Conservation (phyloP, 139 green algal species). For the Micractinium conductrix region DNA sequence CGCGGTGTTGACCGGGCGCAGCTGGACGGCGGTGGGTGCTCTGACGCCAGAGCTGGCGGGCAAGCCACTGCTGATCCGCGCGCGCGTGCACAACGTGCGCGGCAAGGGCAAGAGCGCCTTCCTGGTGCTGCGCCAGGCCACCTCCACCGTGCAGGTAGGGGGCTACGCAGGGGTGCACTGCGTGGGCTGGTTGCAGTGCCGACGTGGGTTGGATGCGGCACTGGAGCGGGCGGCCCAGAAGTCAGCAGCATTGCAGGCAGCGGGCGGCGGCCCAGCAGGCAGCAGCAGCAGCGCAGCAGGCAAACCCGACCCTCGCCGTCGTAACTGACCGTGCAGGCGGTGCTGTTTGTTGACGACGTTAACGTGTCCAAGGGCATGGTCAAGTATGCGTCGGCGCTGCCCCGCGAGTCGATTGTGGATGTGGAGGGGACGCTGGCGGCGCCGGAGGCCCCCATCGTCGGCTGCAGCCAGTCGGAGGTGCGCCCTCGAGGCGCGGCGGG, state of each 20-base stretch:
- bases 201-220: too few relatives aligned
- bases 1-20: conserved; percentile 41
- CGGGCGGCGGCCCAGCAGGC: too few relatives aligned
- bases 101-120: conserved; percentile 98
- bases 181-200: too few relatives aligned
- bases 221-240: too few relatives aligned
- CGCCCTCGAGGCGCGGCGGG: not conserved
- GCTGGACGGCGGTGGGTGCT: conserved; percentile 66
- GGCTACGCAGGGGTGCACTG: too few relatives aligned
- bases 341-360: conserved; percentile 89
- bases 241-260: too few relatives aligned
- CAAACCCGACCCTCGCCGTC: conserved; percentile 6
- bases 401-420: conserved; percentile 96
- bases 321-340: conserved; percentile 87
- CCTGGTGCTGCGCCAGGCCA: conserved; percentile 90
- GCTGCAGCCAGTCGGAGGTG: conserved; percentile 85
- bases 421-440: conserved; percentile 74
- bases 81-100: conserved; percentile 87
- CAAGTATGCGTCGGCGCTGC: conserved; percentile 92
- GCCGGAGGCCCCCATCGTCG: conserved; percentile 73
- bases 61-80: conserved; percentile 80
- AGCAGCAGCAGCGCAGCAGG: not conserved
- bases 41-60: conserved; percentile 54
- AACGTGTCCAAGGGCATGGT: conserved; percentile 95
- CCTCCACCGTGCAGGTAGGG: conserved; percentile 85